Conservation (phyloP, 2,329 filamentous ascomycete genomes). For the Mariannaea elegans region DNA sequence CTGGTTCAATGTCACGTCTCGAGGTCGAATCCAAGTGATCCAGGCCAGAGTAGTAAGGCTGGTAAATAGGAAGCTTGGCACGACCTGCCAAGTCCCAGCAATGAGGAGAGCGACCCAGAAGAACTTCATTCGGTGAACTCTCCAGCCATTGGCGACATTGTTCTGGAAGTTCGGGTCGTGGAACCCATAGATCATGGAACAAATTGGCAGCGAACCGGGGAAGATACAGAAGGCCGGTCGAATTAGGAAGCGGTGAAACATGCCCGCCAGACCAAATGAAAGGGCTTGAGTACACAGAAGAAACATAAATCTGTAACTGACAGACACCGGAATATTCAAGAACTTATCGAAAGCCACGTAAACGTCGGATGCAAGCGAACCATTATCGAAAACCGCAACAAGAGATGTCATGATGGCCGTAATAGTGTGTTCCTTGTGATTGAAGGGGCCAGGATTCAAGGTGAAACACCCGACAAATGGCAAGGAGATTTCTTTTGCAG, state of each 20-base stretch:
- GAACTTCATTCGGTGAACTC: conserved; percentile 15
- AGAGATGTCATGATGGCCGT: conserved; percentile 22
- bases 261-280: conserved; percentile 58
- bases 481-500: no score
- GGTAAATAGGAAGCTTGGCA: conserved; percentile 48
- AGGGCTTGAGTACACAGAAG: conserved; percentile 50
- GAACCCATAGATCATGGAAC: conserved; percentile 18
- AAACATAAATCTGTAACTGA: conserved; percentile 6
- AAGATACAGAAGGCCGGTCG: conserved; percentile 15
- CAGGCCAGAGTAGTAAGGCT: conserved; percentile 14
- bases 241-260: conserved; percentile 54
- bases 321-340: background rate
- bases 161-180: conserved; percentile 15
- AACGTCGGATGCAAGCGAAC: conserved; percentile 3
- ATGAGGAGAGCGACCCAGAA: conserved; percentile 58
- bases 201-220: conserved; percentile 8
- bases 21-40: conserved; percentile 56
- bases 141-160: conserved; percentile 18
- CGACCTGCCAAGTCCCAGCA: conserved; percentile 47
- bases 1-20: conserved; percentile 62
- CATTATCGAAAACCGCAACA: conserved; percentile 7
- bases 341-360: conserved; percentile 16
- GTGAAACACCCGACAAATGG: no score
- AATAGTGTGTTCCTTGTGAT: conserved; percentile 24
- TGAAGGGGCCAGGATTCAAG: conserved; percentile 21